Conservation (phyloP, 2,329 filamentous ascomycete genomes). For the Reticulascus tulasneorum region DNA sequence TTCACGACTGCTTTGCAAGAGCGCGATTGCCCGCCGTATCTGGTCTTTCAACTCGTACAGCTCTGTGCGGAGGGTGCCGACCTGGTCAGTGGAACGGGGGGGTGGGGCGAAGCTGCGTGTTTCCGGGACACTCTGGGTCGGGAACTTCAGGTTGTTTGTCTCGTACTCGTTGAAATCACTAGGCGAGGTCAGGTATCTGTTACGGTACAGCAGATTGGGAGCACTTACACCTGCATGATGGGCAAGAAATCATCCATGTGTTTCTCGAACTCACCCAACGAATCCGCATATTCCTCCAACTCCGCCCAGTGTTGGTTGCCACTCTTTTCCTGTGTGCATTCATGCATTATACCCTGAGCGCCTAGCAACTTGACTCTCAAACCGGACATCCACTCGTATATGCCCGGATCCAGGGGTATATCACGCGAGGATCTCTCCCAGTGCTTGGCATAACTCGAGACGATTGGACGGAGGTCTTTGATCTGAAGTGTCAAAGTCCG, state of each 20-base stretch:
- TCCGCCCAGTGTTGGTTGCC: neutral
- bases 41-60: constrained; percentile 20
- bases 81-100: neutral
- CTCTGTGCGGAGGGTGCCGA: constrained; percentile 15
- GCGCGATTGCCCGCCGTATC: constrained; percentile 14
- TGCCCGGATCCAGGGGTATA: constrained; percentile 18
- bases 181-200: neutral
- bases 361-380: constrained; percentile 15
- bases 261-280: constrained; percentile 6
- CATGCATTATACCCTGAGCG: constrained; percentile 8
- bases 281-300: constrained; percentile 1
- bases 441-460: constrained; percentile 16
- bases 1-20: constrained; percentile 8
- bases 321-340: neutral
- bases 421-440: constrained; percentile 5
- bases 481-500: constrained; percentile 12
- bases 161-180: constrained; percentile 20
- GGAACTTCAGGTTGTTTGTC: constrained; percentile 1
- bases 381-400: constrained; percentile 16
- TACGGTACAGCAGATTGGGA: no score
- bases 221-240: constrained; percentile 16
- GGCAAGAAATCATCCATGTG: constrained; percentile 18
- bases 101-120: neutral
- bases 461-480: constrained; percentile 13
- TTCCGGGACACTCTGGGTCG: neutral